Conservation (phyloP, 2,329 filamentous ascomycete genomes). For the Raffaelea deltoideospora region DNA sequence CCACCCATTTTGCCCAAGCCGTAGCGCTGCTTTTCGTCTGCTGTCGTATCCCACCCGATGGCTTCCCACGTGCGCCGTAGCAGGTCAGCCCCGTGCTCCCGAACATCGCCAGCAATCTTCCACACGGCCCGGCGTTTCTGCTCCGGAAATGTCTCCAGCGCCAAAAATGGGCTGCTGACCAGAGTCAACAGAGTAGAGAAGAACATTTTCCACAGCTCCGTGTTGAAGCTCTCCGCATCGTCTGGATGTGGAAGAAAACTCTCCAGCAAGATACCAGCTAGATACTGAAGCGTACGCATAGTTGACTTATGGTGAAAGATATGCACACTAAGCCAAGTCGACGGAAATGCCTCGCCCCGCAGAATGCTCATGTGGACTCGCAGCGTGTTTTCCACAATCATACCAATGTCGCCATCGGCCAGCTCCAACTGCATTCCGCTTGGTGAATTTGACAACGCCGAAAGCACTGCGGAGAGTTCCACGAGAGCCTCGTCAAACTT, state of each 20-base stretch:
- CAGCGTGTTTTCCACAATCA: constrained; percentile 63
- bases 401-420: constrained; percentile 57
- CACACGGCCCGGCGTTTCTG: constrained; percentile 92
- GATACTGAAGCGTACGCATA: constrained; percentile 70
- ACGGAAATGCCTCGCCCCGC: constrained; percentile 76
- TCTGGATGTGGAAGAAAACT: constrained; percentile 78
- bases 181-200: constrained; percentile 81
- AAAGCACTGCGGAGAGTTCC: constrained; percentile 77
- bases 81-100: constrained; percentile 78
- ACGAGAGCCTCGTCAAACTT: constrained; percentile 74
- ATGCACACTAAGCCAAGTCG: constrained; percentile 80
- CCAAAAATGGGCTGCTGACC: constrained; percentile 75
- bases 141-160: constrained; percentile 89
- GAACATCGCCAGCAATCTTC: constrained; percentile 96
- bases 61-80: constrained; percentile 81
- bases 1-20: constrained; percentile 76
- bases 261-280: constrained; percentile 66
- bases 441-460: constrained; percentile 61
- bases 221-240: constrained; percentile 83
- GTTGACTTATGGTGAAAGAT: constrained; percentile 88
- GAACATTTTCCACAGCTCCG: constrained; percentile 84
- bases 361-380: constrained; percentile 82
- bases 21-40: constrained; percentile 65
- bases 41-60: constrained; percentile 85
- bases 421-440: constrained; percentile 63